phyloP scores from a whole-genome alignment of 768 basidiomycete genomes.

The Lentinula detonsa region DNA sequence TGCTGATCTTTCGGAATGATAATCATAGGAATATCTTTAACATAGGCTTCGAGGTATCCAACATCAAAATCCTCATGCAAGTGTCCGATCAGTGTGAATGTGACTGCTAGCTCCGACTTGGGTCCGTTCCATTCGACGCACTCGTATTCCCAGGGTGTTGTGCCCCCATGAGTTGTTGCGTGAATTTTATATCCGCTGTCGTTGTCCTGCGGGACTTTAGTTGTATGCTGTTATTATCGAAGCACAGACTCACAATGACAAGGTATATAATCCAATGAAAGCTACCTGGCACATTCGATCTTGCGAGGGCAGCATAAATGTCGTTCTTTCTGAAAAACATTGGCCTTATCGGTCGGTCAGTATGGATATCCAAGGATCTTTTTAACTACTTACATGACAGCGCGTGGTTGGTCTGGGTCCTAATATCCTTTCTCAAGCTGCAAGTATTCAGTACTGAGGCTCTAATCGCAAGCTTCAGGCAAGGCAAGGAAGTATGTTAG shows the following conservation, averaged over 20 bases:
- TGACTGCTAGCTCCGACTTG: background rate
- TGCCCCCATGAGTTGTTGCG: background rate
- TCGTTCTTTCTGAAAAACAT: background rate
- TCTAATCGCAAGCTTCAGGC: no score
- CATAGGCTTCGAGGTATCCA: background rate
- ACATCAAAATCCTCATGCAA: background rate
- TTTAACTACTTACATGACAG: no score
- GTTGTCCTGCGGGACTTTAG: background rate
- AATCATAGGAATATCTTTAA: constrained; percentile 1
- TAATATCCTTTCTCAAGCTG: no score
- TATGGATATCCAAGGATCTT: no score
- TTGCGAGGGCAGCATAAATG: background rate
- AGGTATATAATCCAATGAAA: constrained; percentile 1
- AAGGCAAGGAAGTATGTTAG: no score
- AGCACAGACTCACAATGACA: background rate
- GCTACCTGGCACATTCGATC: background rate
- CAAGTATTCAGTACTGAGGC: no score
- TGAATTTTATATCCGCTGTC: background rate
- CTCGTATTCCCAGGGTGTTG: background rate
- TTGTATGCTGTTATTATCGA: background rate
- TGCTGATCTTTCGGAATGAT: background rate
- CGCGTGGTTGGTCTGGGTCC: no score
- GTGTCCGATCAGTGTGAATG: background rate
- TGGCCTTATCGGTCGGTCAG: no score
- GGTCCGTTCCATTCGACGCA: background rate